A percentile compares a stretch with the other conserved stretches of the same genome.
Conservation (phyloP, 2,329 filamentous ascomycete genomes). For the Leptographium flavum region DNA sequence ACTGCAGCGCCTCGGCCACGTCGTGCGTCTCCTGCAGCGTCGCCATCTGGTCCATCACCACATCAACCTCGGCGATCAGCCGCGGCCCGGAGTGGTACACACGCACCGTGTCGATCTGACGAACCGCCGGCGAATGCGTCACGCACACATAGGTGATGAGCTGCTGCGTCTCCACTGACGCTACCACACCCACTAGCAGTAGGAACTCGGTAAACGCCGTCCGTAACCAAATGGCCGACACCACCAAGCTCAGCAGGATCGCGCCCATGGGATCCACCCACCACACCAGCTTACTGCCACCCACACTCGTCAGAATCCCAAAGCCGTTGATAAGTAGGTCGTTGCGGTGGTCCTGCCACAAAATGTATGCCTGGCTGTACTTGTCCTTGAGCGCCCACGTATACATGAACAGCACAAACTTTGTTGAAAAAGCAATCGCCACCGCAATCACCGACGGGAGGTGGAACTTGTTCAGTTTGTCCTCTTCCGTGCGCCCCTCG, state of each 20-base stretch:
- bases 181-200: constrained; percentile 77
- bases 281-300: constrained; percentile 77
- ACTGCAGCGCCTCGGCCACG: constrained; percentile 84
- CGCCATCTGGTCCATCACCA: constrained; percentile 73
- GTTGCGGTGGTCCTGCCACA: constrained; percentile 96
- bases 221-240: constrained; percentile 66
- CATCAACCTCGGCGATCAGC: constrained; percentile 87
- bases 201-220: constrained; percentile 85
- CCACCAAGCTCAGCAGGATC: constrained; percentile 65
- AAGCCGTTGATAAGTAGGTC: constrained; percentile 95
- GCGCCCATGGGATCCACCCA: constrained; percentile 93
- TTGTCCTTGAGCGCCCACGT: constrained; percentile 84
- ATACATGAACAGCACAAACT: constrained; percentile 73
- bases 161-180: constrained; percentile 73
- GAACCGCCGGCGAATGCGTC: constrained; percentile 72
- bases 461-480: constrained; percentile 52
- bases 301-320: constrained; percentile 81
- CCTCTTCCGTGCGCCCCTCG: constrained; percentile 24
- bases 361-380: constrained; percentile 80
- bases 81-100: constrained; percentile 83
- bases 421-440: constrained; percentile 68
- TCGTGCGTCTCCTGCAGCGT: constrained; percentile 74
- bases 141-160: constrained; percentile 93
- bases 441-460: constrained; percentile 78
- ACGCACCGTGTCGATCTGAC: constrained; percentile 85